Evolutionary conservation across 2,329 filamentous ascomycete species (phyloP), one percentile per base, ranked within the genome.

Genomic region (Metarhizium guizhouense): DNA sequence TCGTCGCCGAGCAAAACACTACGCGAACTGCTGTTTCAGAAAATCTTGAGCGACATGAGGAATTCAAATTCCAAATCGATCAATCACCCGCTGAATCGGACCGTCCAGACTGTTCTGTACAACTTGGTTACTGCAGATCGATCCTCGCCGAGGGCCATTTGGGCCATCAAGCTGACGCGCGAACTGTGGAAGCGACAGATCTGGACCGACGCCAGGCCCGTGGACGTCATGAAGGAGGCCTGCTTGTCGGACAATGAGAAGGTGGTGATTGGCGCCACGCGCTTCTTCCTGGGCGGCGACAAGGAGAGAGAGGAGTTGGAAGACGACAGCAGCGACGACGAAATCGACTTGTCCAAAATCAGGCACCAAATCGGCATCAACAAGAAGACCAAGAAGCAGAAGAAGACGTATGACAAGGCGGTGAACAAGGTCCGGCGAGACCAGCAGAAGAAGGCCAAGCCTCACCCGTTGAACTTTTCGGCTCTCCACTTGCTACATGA

Each of bases 221-320:
- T 97, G n/a, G 91, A 96, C 65, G 89, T 97, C 61, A 97, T 99
- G 92, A 95, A 95, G 73, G 88, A 96, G 72, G 91, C 93, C 0
- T 85, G 87, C 54, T 74, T 99, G 56, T 85, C 90, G 3, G 87
- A 96, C 53, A 95, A 96, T 63, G 90, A 95, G 64, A 99, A 99
- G 74, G 91, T 97, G 3, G 83, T 94, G 30, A 78, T 88, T 6
- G 90, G 91, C 16, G 92, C 90, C 48, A 89, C 95, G 14, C 83
- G 90, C 29, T 99, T 97, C 77, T 99, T 99, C 76, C 79, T 99
- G 1, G 94, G 94, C 29, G 92, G 92, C 38, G 94, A 99, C 70
- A 93, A 95, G 71, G 94, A 97, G 72, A 84, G 92, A 62, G 94
- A 99, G 69, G 93, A 96, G 64, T 78, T 90, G 52, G 90, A 95